A percentile compares a stretch with the other conserved stretches of the same genome.
Evolutionary conservation across 306 rosid genomes (phyloP).

Genomic region (Geum urbanum): DNA sequence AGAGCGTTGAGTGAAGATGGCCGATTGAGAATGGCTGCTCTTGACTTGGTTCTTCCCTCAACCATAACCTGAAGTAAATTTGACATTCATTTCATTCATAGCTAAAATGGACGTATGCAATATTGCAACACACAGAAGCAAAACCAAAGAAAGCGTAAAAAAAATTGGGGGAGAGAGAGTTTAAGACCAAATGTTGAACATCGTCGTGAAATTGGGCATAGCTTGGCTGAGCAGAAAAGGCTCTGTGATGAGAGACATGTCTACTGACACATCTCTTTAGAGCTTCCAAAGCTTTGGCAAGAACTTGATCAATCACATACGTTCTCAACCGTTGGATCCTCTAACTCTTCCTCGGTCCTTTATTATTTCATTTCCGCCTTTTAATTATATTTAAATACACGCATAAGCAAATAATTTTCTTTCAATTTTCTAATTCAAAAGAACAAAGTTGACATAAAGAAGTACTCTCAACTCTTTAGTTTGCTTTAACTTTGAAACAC

Average conservation of each 20-base stretch:
- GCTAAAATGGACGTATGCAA: too few species aligned
- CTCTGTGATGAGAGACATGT: constrained; percentile 32
- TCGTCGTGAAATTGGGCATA: constrained; percentile 29
- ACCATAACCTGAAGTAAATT: constrained; percentile 70
- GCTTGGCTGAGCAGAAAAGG: constrained; percentile 58
- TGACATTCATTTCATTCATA: too few species aligned
- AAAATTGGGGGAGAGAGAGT: background rate
- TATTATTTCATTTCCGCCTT: too few species aligned
- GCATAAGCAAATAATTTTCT: too few species aligned
- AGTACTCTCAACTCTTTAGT: too few species aligned
- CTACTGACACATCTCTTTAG: constrained; percentile 26
- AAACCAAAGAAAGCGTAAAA: too few species aligned
- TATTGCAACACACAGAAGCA: too few species aligned
- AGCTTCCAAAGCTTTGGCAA: constrained; percentile 50
- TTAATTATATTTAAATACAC: too few species aligned
- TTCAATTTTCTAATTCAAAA: too few species aligned
- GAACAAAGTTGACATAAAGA: too few species aligned
- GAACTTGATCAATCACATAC: background rate
- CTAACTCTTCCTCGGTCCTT: background rate
- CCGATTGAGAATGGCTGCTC: constrained; percentile 75
- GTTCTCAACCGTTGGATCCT: background rate
- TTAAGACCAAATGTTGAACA: constrained; percentile 57
- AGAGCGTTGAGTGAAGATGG: constrained; percentile 69
- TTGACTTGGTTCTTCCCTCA: constrained; percentile 77
- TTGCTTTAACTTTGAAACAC: too few species aligned